Evolutionary conservation across 176 grass and related monocot genomes (phyloP), one percentile per base, ranked within the genome.

Genomic region (Hyparrhenia diplandra): DNA sequence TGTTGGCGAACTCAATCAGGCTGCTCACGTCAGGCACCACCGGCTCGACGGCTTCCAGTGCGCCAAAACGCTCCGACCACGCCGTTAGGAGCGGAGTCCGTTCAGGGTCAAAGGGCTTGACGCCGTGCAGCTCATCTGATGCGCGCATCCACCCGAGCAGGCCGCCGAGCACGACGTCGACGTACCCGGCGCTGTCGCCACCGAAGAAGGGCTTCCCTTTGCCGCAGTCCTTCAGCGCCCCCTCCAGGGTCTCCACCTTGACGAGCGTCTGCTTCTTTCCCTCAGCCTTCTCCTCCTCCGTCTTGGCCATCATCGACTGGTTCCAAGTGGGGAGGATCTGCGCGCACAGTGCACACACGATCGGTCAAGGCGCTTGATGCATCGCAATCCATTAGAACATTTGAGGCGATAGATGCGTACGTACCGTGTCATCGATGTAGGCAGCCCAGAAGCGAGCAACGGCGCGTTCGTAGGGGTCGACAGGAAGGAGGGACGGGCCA

Each of bases 161-260:
- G 10, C 72, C 58, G 10, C 90, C 90, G 12, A 90, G 76, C 20
- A 71, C 14, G 57, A 90, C 57, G 66, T 93, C 91, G 1, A 93
- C 10, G 36, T 60, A 79, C 12, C 88, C 85, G 21, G 11, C 61
- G 36, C 4, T 72, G 10, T 85, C 88, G 27, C 88, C 85, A 43
- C 80, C 70, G 16, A 93, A 93, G 82, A 93, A 93, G 17, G 21
- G 35, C 51, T 80, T 85, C 8, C 91, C 85, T 43, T 78, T 67
- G 29, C 34, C 59, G 32, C 77, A 85, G 0, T 87, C 85, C 67
- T 57, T 71, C 2, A 90, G 80, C 3, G 67, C 84, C 9, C 43
- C 70, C 73, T 93, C 91, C 62, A 90, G 58, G 3, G 66, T 40
- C 39, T 40, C 39, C 8, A 40, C 39, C 39, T 8, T 10, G 39